Conservation (phyloP, 805 yeast genomes). For the Pichia deserticola region DNA sequence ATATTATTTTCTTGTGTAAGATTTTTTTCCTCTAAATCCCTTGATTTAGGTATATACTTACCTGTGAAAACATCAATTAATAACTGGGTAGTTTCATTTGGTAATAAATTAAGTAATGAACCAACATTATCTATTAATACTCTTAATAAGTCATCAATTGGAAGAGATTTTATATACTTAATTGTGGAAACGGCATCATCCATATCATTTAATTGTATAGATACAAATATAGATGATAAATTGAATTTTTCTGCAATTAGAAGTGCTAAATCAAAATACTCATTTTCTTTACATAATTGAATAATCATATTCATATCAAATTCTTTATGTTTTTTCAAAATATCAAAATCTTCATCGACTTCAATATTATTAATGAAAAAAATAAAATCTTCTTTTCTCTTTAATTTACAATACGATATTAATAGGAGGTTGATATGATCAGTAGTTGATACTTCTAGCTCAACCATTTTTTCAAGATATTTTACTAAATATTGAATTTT, state of each 20-base stretch:
- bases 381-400: conserved; percentile 49
- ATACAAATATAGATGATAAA: conserved; percentile 69
- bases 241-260: conserved; percentile 61
- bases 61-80: conserved; percentile 89
- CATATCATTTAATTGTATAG: conserved; percentile 61
- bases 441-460: conserved; percentile 47
- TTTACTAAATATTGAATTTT: conserved; percentile 56
- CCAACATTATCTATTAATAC: conserved; percentile 52
- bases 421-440: conserved; percentile 79
- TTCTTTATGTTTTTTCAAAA: conserved; percentile 30
- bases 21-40: conserved; percentile 30
- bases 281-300: conserved; percentile 64
- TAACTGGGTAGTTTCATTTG: conserved; percentile 75
- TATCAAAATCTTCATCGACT: conserved; percentile 28
- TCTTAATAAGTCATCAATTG: conserved; percentile 70
- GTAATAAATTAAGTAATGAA: conserved; percentile 53
- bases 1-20: neutral
- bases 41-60: conserved; percentile 43
- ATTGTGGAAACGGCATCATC: conserved; percentile 54
- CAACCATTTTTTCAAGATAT: conserved; percentile 56
- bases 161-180: conserved; percentile 56
- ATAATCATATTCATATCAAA: conserved; percentile 67
- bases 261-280: conserved; percentile 59
- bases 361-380: conserved; percentile 42
- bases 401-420: conserved; percentile 74